Evolutionary conservation across 768 basidiomycete species (phyloP).

Genomic region (Lactarius sanguifluus): DNA sequence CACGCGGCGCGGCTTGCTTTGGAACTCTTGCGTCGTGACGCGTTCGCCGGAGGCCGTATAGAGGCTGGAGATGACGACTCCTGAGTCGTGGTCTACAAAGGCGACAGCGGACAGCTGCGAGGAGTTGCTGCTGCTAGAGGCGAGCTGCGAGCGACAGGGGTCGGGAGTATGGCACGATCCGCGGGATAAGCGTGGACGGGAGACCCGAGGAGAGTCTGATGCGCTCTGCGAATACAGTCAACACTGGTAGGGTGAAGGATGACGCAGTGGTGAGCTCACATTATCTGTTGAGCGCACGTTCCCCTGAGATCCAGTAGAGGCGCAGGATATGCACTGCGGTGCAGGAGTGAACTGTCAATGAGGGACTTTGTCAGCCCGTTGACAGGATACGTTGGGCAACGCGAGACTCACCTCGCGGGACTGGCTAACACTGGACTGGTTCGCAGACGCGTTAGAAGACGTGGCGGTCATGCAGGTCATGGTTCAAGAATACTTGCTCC

Average conservation of each 20-base stretch:
- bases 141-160: neutral
- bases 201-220: neutral
- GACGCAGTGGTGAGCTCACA: neutral
- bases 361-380: neutral
- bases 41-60: conserved; percentile 8
- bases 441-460: neutral
- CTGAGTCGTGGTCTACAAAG: conserved; percentile 14
- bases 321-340: neutral
- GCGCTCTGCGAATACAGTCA: neutral
- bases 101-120: no score
- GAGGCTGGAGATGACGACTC: conserved; percentile 10
- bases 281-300: neutral
- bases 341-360: neutral
- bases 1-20: neutral
- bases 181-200: neutral
- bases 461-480: neutral
- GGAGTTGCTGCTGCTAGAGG: neutral
- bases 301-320: neutral
- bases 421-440: neutral
- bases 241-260: neutral
- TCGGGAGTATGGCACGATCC: neutral
- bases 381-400: neutral
- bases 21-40: neutral
- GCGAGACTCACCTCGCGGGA: neutral
- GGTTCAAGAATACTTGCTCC: neutral